A percentile compares a stretch with the other conserved stretches of the same genome.
Evolutionary conservation across 2,329 filamentous ascomycete genomes (phyloP).

Genomic region (Verticillium tricorpus): DNA sequence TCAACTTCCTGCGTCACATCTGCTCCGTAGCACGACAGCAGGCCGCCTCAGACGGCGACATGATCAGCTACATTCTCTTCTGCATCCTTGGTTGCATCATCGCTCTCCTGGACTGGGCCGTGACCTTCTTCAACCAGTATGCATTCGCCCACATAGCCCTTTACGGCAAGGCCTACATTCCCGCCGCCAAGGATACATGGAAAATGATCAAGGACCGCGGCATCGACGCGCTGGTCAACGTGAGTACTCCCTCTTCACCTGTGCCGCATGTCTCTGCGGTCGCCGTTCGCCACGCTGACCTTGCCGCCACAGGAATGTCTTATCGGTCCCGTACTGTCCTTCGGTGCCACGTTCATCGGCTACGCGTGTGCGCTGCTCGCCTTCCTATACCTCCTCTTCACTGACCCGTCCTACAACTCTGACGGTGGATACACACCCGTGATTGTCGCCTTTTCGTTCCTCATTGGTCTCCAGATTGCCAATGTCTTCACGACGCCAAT

Average conservation of each 20-base stretch:
- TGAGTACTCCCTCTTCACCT: constrained; percentile 17
- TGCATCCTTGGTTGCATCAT: constrained; percentile 77
- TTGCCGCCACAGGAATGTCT: constrained; percentile 59
- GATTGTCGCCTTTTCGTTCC: constrained; percentile 78
- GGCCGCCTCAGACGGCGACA: constrained; percentile 62
- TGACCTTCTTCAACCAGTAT: constrained; percentile 86
- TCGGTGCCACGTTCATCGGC: constrained; percentile 77
- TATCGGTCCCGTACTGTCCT: constrained; percentile 67
- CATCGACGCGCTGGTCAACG: constrained; percentile 81
- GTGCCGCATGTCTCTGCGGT: background rate
- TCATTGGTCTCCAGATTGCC: constrained; percentile 86
- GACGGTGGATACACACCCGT: constrained; percentile 67
- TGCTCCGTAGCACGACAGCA: constrained; percentile 70
- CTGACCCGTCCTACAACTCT: constrained; percentile 71
- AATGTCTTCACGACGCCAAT: constrained; percentile 88
- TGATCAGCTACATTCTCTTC: constrained; percentile 61
- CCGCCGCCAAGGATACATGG: constrained; percentile 87
- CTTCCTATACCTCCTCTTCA: constrained; percentile 84
- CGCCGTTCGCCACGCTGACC: background rate
- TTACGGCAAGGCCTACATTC: constrained; percentile 84
- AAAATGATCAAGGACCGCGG: constrained; percentile 87
- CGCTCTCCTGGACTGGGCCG: constrained; percentile 74
- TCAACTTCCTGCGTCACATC: constrained; percentile 78
- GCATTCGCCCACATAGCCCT: constrained; percentile 90
- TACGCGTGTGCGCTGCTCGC: constrained; percentile 77